Evolutionary conservation across 2,329 filamentous ascomycete species (phyloP), one percentile per base, ranked within the genome.

Genomic region (Cordyceps cateniannulata): DNA sequence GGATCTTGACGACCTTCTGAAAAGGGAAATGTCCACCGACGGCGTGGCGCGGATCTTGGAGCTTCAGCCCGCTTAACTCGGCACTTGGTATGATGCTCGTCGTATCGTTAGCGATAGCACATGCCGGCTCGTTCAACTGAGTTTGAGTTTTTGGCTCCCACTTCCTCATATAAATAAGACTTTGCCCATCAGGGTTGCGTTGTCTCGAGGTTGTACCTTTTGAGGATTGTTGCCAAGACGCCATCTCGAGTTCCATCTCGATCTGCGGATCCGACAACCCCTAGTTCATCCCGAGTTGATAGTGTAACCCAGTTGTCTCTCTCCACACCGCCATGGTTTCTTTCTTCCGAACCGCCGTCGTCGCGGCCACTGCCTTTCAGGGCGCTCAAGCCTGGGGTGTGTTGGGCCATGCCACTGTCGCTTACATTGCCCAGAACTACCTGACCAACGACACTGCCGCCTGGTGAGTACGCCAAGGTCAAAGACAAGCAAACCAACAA

Each of bases 381-480:
- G 62, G 64, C 24, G 66, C 49, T 9, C 32, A 62, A 25, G 76
- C 76, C 59, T 78, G 76, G 76, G 76, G 76, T 14, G 69, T 70
- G 8, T 72, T 78, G 62, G 81, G 81, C 63, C 81, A 84, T 66
- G 77, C 78, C 63, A 79, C 81, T 1, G 73, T 83, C n/a, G 81
- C 81, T 22, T 81, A 81, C 67, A 68, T 84, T 48, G 81, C 81
- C 1, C 75, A 74, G 55, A 75, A 79, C 69, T 81, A 80, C 65
- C 74, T 83, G 9, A 63, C 72, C 16, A 58, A 75, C 0, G 70
- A 71, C 12, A 80, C 79, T 0, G 64, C 65, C 18, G 62, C 62
- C 51, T 68, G 66, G 66, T 49, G 47, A 61, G 58, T 38, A 45
- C 22, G 16, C 38, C 18, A 16, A n/a, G 38, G 18, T 25, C 14